Evolutionary conservation across 257 asterid species (phyloP), one percentile per base, ranked within the genome.

Genomic region (Coffea eugenioides): DNA sequence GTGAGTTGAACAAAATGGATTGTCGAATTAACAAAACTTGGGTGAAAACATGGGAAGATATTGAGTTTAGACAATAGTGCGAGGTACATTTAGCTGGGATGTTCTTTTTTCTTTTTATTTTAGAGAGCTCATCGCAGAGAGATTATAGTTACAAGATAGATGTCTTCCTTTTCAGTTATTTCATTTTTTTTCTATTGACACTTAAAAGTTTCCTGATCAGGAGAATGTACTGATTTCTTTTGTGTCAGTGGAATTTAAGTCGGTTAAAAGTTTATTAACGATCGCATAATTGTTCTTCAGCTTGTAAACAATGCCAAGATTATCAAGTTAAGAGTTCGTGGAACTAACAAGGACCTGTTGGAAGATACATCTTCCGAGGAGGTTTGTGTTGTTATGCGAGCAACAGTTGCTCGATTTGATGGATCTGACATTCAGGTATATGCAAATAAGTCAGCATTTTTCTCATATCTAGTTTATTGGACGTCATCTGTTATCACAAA

Each of bases 351-450:
- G 74, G 97, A 92, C 78, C 80, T 84, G 31, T 83, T 85, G 5
- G 92, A 84, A 73, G 95, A 91, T 71, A 73, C 90, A 59, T 86
- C 97, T 0, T 82, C 90, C 9, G 97, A 94, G 88, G 99, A 92
- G 88, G 92, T 95, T 84, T 93, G 99, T 67, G 86, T 91, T 73
- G 96, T 95, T 83, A 89, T 92, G 97, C 86, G 93, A 23, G 93
- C 96, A 61, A 92, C 89, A 51, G 77, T 95, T 86, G 98, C 97
- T 73, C 94, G 98, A 23, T 88, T 95, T 83, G 97, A 92, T 79
- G 99, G 98, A 81, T 89, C 97, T 61, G 97, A 94, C 75, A 89
- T 96, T 80, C 94, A 89, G 98, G 98, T 96, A 77, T 20, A 7
- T 48, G 11, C 56, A n/a, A 66, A 46, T 16, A 18, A 11, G 65